A percentile compares a stretch with the other conserved stretches of the same genome.
Conservation (phyloP, 805 yeast genomes). For the Spathaspora boniae region DNA sequence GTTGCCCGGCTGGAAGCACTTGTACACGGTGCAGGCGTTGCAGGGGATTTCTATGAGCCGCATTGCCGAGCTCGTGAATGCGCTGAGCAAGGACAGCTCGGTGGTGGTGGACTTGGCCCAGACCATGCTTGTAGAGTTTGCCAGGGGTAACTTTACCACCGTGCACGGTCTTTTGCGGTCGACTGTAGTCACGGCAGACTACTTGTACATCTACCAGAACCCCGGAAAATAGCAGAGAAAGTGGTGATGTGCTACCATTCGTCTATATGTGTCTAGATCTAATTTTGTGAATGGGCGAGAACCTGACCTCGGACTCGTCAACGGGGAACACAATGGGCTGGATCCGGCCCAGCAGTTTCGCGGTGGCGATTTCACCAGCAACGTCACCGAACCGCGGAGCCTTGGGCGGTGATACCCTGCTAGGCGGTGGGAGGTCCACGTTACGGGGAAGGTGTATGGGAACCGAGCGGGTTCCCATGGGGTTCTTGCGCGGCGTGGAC, state of each 20-base stretch:
- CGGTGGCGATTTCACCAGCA: slow-evolving; percentile 1
- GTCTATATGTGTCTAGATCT: too few relatives aligned
- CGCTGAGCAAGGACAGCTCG: slow-evolving; percentile 7
- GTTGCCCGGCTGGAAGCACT: slow-evolving; percentile 19
- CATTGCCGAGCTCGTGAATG: slow-evolving; percentile 10
- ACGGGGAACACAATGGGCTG: slow-evolving; percentile 7
- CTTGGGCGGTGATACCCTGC: too few relatives aligned
- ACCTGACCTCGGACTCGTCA: slow-evolving; percentile 1
- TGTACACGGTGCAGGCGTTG: slow-evolving; percentile 21
- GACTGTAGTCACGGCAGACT: slow-evolving; percentile 18
- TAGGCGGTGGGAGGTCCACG: slow-evolving; percentile 3
- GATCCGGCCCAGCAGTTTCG: slow-evolving; percentile 4
- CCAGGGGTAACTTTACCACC: slow-evolving; percentile 7
- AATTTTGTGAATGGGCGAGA: too few relatives aligned
- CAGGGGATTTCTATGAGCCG: slow-evolving; percentile 18
- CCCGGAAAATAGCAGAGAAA: too few relatives aligned
- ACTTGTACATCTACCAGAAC: slow-evolving; percentile 26
- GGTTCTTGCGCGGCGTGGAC: slow-evolving; percentile 12
- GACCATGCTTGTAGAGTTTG: slow-evolving; percentile 11
- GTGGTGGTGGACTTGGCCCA: slow-evolving; percentile 6
- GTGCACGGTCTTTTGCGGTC: slow-evolving; percentile 15
- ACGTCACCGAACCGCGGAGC: slow-evolving; percentile 5
- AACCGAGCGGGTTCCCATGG: not conserved
- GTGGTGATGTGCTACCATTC: too few relatives aligned
- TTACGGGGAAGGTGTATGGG: too few relatives aligned